Evolutionary conservation across 2,329 filamentous ascomycete genomes (phyloP), one percentile per base, ranked within the genome.

Genomic region (Clonostachys solani): DNA sequence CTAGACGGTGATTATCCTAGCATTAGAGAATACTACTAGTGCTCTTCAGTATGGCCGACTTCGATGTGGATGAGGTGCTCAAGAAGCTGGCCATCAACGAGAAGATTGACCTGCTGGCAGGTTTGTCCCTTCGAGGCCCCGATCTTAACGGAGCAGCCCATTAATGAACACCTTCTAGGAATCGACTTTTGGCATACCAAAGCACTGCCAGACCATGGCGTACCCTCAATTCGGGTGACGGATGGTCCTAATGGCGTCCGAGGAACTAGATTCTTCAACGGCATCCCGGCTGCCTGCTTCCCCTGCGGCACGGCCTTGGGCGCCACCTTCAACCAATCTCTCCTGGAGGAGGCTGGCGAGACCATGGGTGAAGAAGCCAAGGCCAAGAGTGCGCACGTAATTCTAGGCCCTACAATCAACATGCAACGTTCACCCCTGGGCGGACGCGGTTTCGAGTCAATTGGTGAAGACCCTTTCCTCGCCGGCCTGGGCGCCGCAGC

Each of bases 131-230:
- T 9, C 23, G 3, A 29, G 4, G 36, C 6, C 36, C 36, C 12
- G 15, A 38, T 18, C 12, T 38, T 12, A 38, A n/a, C 36, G 36
- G 6, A 38, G 8, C 23, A 10, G 23, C 36, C 16, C 4, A 17
- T 23, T 5, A 15, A 9, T 15, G 46, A 6, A 47, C 43, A 29
- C 7, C 2, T 4, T 17, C 6, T 47, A 77, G 81, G 81, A 48
- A 74, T 78, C 53, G 84, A 87, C 64, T 86, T 86, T 57, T 88
- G 84, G 84, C 81, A 86, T 57, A 85, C 84, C 34, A 77, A 80
- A 54, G 63, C 77, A 13, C 68, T 87, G 7, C 78, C 80, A 10
- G 61, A 79, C 18, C 74, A 83, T 56, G 77, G 78, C 2, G 73
- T 87, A 34, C 84, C 84, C 6, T 81, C 83, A 0, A 70, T 87